Evolutionary conservation across 768 basidiomycete genomes (phyloP).

Genomic region (Leccinum subgranulosum): DNA sequence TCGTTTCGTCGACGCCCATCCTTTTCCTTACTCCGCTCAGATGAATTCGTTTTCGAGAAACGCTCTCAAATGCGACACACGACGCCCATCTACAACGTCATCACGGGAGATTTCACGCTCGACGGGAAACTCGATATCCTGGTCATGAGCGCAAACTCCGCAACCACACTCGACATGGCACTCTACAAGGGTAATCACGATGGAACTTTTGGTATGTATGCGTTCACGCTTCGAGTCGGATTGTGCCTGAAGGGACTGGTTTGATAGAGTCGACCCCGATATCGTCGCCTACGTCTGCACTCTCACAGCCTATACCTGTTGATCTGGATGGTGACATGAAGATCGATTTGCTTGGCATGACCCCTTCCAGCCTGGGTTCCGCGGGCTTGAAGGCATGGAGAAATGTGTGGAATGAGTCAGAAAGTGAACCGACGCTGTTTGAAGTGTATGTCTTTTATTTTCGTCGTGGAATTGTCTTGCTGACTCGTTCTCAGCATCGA

Average conservation of each 20-base stretch:
- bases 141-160: constrained; percentile 69
- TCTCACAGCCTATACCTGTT: constrained; percentile 80
- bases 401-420: constrained; percentile 71
- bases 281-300: constrained; percentile 57
- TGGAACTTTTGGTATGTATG: constrained; percentile 63
- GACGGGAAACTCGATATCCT: constrained; percentile 89
- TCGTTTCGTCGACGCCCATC: not conserved
- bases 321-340: constrained; percentile 88
- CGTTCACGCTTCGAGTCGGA: not conserved
- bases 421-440: constrained; percentile 53
- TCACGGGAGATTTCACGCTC: constrained; percentile 92
- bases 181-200: constrained; percentile 64
- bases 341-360: constrained; percentile 79
- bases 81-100: constrained; percentile 66
- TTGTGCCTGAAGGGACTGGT: not conserved
- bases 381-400: constrained; percentile 65
- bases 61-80: constrained; percentile 54
- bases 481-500: constrained; percentile 41
- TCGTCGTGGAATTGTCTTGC: not conserved
- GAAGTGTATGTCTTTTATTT: constrained; percentile 49
- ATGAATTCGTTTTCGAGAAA: constrained; percentile 52
- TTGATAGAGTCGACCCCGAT: constrained; percentile 37
- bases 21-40: constrained; percentile 34
- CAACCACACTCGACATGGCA: constrained; percentile 56
- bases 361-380: constrained; percentile 38